These are phyloP conservation scores for Sanghuangporus sanghuang DNA, from an alignment of 1,284 basidiomycete species.

Conservation along the genomic window DNA sequence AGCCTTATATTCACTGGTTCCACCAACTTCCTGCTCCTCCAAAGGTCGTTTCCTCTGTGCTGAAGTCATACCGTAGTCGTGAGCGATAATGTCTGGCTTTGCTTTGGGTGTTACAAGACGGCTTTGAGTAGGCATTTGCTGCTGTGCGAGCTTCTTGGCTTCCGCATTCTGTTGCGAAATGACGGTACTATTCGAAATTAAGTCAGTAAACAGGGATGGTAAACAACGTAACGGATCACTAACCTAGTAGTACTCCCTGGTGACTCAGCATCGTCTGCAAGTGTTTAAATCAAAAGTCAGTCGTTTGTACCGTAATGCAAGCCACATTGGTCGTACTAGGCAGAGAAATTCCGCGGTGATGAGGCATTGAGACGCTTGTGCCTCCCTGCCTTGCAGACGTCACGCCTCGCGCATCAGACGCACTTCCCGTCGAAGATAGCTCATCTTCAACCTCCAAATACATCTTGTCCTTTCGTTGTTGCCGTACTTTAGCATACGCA, in stretches of 20 bases:
- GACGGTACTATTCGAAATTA: not conserved
- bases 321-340: not conserved
- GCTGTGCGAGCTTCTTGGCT: not conserved
- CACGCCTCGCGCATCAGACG: not conserved
- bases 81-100: not conserved
- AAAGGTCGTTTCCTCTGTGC: not conserved
- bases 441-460: not conserved
- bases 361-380: not conserved
- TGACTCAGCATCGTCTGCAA: not conserved
- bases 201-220: not conserved
- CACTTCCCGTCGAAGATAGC: not conserved
- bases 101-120: not conserved
- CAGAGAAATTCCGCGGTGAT: not conserved
- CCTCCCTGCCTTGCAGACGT: not conserved
- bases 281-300: not conserved
- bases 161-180: not conserved
- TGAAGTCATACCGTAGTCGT: not conserved
- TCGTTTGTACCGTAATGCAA: not conserved
- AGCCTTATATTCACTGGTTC: not conserved
- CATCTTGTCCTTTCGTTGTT: slow-evolving; percentile 36
- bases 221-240: not conserved
- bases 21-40: not conserved
- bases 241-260: not conserved
- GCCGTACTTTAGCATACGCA: slow-evolving; percentile 66
- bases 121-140: not conserved